These are phyloP conservation scores for Ilyonectria sp. DNA, from an alignment of 2,329 filamentous ascomycete genomes.

Conservation along the genomic window DNA sequence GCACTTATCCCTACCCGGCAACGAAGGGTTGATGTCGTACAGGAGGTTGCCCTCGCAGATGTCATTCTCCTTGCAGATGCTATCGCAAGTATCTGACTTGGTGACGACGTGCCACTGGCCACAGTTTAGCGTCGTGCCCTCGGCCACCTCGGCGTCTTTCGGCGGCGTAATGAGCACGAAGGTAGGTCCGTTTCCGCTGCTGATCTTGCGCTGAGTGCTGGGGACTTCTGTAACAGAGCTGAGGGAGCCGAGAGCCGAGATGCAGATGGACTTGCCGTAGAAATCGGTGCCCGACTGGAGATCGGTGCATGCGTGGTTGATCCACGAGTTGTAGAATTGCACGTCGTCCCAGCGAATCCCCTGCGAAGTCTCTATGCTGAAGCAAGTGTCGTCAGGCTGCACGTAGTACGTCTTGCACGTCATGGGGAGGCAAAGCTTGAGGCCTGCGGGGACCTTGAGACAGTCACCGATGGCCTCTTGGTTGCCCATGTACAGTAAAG, in stretches of 20 bases:
- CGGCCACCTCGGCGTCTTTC: slow-evolving; percentile 7
- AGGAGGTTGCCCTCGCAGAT: slow-evolving; percentile 11
- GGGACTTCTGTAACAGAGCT: neutral
- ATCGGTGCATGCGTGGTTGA: slow-evolving; percentile 27
- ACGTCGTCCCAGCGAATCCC: slow-evolving; percentile 20
- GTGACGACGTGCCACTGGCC: slow-evolving; percentile 20
- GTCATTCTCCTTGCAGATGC: slow-evolving; percentile 2
- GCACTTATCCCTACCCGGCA: slow-evolving; percentile 8
- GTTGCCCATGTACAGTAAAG: slow-evolving; percentile 37
- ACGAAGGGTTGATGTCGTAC: slow-evolving; percentile 21
- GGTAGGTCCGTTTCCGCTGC: slow-evolving; percentile 12
- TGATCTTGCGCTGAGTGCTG: neutral
- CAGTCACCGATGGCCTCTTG: slow-evolving; percentile 32
- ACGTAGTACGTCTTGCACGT: slow-evolving; percentile 25
- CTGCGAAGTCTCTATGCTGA: slow-evolving; percentile 11
- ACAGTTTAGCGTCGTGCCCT: slow-evolving; percentile 28
- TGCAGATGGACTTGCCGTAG: slow-evolving; percentile 34
- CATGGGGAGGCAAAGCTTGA: slow-evolving; percentile 34
- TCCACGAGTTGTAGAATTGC: slow-evolving; percentile 25
- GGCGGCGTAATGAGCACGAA: slow-evolving; percentile 11
- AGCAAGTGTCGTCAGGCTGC: slow-evolving; percentile 21
- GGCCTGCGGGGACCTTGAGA: slow-evolving; percentile 20
- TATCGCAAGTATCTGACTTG: slow-evolving; percentile 17
- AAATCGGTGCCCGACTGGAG: slow-evolving; percentile 30
- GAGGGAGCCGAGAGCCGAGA: slow-evolving; percentile 21